phyloP scores from a whole-genome alignment of 176 grass and related monocot genomes.

The Aechmea fasciata region DNA sequence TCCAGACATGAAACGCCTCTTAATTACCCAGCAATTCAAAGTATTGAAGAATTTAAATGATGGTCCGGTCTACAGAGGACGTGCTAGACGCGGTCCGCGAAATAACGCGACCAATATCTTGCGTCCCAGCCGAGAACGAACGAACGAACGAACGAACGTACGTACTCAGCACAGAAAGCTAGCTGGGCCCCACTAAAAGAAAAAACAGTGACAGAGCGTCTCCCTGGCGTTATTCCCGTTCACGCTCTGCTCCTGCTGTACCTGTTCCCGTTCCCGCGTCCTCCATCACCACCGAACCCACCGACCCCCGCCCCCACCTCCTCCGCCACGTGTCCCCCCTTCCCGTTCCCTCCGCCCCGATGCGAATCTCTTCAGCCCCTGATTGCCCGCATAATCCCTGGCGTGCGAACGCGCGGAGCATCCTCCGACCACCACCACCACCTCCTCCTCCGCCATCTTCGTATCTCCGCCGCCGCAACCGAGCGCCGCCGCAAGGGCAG shows the following conservation, averaged over 20 bases:
- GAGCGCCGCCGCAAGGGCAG: neutral
- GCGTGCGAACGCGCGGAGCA: neutral
- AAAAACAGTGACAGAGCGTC: too few relatives aligned
- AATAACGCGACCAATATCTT: too few relatives aligned
- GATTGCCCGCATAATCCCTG: neutral
- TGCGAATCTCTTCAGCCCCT: neutral
- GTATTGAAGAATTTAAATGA: too few relatives aligned
- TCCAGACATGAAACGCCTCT: too few relatives aligned
- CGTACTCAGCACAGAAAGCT: too few relatives aligned
- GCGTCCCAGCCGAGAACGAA: too few relatives aligned
- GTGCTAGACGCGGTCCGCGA: too few relatives aligned
- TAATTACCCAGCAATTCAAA: too few relatives aligned
- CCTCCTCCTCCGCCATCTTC: neutral
- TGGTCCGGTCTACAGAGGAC: too few relatives aligned
- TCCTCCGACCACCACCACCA: neutral
- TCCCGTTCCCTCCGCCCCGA: conserved; percentile 5
- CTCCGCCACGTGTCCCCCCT: conserved; percentile 26
- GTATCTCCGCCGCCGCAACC: neutral
- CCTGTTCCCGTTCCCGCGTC: conserved; percentile 5
- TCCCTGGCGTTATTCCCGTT: too few relatives aligned
- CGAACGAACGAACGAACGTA: too few relatives aligned
- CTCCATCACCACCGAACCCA: neutral
- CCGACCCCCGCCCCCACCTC: conserved; percentile 22
- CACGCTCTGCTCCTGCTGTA: neutral
- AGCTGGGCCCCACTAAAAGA: too few relatives aligned